phyloP scores from a whole-genome alignment of 345 rosid genomes.

The Rhodamnia rubescens region DNA sequence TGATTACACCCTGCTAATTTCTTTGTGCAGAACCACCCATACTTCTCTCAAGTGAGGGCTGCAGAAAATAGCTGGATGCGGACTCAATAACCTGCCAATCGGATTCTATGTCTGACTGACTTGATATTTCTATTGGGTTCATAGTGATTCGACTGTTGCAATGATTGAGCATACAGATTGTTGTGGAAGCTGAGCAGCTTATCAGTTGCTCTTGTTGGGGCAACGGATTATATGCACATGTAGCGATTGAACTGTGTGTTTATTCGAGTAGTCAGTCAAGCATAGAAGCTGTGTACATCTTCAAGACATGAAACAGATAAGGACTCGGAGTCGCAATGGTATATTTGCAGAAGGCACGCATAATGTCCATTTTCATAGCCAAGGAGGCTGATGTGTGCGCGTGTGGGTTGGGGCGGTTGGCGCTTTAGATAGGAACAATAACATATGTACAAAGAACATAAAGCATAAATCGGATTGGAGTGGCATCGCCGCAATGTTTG shows the following conservation, averaged over 20 bases:
- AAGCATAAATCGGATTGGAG: not conserved
- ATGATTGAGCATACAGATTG: not conserved
- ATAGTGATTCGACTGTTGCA: not conserved
- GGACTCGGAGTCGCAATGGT: not conserved
- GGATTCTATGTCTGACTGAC: not conserved
- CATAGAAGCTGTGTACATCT: not conserved
- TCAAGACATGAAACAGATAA: not conserved
- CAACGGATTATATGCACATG: not conserved
- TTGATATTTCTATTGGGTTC: not conserved
- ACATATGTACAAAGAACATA: not conserved
- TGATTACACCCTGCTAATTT: not conserved
- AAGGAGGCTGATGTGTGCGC: not conserved
- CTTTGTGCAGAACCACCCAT: slow-evolving; percentile 54
- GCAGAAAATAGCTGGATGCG: slow-evolving; percentile 89
- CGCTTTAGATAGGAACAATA: not conserved
- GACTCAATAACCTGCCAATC: slow-evolving; percentile 16
- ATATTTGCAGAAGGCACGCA: not conserved
- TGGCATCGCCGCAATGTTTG: not conserved
- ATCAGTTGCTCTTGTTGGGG: not conserved
- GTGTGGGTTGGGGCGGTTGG: not conserved
- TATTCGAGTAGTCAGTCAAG: not conserved
- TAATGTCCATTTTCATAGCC: not conserved
- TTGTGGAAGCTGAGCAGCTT: not conserved
- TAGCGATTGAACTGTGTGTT: not conserved
- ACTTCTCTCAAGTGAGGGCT: slow-evolving; percentile 88